Evolutionary conservation across 257 asterid species (phyloP).

Genomic region (Solanum pimpinellifolium): DNA sequence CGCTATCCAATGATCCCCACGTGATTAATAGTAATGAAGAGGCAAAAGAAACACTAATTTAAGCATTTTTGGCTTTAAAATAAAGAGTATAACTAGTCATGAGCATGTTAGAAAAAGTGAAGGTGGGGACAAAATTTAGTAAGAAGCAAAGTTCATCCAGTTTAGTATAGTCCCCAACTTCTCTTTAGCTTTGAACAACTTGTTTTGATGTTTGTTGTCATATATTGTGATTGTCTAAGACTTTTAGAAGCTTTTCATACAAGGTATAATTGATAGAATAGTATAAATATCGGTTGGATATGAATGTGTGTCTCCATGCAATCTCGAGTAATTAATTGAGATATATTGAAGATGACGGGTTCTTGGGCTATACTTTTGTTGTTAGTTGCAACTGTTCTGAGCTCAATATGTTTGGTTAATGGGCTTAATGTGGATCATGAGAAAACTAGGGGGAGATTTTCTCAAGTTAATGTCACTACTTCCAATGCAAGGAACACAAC

Average conservation of each 20-base stretch:
- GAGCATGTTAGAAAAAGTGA: neutral
- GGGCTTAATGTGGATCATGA: conserved; percentile 5
- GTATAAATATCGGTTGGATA: conserved; percentile 3
- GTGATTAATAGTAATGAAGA: neutral
- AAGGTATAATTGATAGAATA: neutral
- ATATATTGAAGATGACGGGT: conserved; percentile 7
- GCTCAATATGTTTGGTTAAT: conserved; percentile 14
- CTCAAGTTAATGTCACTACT: neutral
- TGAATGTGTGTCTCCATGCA: neutral
- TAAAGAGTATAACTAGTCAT: neutral
- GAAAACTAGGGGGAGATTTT: neutral
- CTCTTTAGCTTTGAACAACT: neutral
- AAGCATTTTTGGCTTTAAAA: neutral
- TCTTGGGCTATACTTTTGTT: conserved; percentile 6
- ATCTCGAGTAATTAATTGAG: neutral
- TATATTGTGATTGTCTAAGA: neutral
- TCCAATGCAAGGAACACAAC: conserved; percentile 6
- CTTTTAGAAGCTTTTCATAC: neutral
- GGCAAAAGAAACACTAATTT: neutral
- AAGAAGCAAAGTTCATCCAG: neutral
- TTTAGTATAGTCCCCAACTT: neutral
- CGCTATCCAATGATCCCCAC: neutral
- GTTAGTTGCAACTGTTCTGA: conserved; percentile 5
- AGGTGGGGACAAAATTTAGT: conserved; percentile 10
- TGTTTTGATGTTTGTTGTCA: neutral